Evolutionary conservation across 176 grass and related monocot genomes (phyloP).

Genomic region (Thinopyrum elongatum): DNA sequence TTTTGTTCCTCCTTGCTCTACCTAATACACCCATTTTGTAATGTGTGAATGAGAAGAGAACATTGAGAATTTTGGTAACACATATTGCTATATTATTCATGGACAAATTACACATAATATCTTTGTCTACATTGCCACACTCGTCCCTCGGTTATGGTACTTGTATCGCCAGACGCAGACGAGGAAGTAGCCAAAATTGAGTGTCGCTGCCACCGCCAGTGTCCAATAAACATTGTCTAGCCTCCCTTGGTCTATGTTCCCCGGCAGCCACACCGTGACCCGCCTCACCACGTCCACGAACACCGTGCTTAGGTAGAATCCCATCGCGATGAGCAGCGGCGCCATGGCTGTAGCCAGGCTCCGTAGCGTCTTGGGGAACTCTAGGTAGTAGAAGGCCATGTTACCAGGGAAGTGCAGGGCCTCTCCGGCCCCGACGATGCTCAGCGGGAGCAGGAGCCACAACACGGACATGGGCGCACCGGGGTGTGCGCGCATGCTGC

Average conservation of each 20-base stretch:
- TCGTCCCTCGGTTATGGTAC: neutral
- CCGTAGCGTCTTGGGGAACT: slow-evolving; percentile 40
- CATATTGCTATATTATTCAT: neutral
- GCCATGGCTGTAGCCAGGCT: slow-evolving; percentile 45
- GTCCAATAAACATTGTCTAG: slow-evolving; percentile 56
- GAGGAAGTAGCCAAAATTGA: slow-evolving; percentile 54
- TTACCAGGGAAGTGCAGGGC: slow-evolving; percentile 41
- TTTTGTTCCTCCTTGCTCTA: no score
- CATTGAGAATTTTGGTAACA: no score
- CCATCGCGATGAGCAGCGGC: slow-evolving; percentile 17
- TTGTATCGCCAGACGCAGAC: slow-evolving; percentile 52
- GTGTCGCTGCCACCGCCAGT: neutral
- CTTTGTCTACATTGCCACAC: neutral
- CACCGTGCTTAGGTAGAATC: slow-evolving; percentile 51
- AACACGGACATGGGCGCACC: slow-evolving; percentile 42
- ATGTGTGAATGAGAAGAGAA: no score
- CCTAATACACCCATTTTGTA: no score
- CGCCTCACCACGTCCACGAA: slow-evolving; percentile 18
- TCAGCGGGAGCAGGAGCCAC: slow-evolving; percentile 45
- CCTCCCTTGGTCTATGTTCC: slow-evolving; percentile 41
- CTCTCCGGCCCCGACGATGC: slow-evolving; percentile 24
- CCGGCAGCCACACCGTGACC: slow-evolving; percentile 38
- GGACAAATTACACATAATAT: neutral
- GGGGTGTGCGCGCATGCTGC: neutral
- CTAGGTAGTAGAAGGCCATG: slow-evolving; percentile 48